Conservation (phyloP, 78 protist species). For the Protostelium mycophagum region DNA sequence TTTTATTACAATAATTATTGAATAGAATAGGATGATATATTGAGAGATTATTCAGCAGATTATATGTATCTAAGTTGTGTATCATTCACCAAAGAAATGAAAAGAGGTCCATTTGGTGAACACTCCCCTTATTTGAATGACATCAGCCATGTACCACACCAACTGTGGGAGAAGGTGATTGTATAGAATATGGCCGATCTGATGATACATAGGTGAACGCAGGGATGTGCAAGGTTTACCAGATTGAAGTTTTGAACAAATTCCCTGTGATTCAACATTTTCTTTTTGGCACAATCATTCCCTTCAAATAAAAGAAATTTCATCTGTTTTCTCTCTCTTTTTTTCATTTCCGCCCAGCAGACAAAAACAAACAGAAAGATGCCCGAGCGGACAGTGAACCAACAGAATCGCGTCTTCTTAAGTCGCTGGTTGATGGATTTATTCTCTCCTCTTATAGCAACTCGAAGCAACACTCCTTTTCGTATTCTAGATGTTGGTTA, state of each 20-base stretch:
- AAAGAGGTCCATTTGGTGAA: slow-evolving; percentile 74
- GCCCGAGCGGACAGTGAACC: no score
- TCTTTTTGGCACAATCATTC: slow-evolving; percentile 74
- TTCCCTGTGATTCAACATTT: slow-evolving; percentile 90
- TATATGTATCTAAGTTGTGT: background rate
- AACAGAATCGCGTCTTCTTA: no score
- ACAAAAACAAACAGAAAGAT: no score
- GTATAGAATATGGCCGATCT: background rate
- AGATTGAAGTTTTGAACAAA: slow-evolving; percentile 78
- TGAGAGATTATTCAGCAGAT: background rate
- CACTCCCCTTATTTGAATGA: slow-evolving; percentile 77
- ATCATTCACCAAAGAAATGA: slow-evolving; percentile 21
- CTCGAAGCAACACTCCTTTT: no score
- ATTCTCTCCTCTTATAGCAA: no score
- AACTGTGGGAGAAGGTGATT: background rate
- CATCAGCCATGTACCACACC: slow-evolving; percentile 47
- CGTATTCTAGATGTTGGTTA: no score
- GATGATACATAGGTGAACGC: slow-evolving; percentile 65
- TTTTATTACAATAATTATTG: no score
- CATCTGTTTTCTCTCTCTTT: no score
- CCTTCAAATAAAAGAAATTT: slow-evolving; percentile 10
- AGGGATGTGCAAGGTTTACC: slow-evolving; percentile 80
- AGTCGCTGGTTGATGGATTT: no score
- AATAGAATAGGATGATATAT: background rate
- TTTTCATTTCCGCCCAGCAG: no score